Base-by-base conservation (phyloP, 768 basidiomycete genomes). In the Coprinellus micaceus region DNA sequence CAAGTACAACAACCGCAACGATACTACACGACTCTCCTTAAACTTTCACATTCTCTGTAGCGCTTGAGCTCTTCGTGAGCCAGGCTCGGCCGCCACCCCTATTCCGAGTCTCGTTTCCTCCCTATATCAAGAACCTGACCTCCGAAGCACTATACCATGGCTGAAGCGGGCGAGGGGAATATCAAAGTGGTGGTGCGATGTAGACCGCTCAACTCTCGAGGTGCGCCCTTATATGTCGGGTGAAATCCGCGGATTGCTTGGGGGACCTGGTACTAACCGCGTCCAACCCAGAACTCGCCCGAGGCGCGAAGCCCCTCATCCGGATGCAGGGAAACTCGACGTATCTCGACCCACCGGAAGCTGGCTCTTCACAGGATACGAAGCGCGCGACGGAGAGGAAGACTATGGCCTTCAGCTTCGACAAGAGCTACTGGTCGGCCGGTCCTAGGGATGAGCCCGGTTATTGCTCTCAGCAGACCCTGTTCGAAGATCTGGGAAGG, bases 381-480 rank as follows among this genome's bases (percentile, higher is more conserved):
- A 91, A 90, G 65, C 89, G 91, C 65, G 90, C 93, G 17, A 87
- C 89, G 7, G 95, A 97, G 71, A 85, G 91, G 63, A 96, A 90
- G 76, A 82, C 86, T 5, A 89, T 94, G 84, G 71, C 82, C 0
- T 98, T 98, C 72, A 88, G 89, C 60, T 98, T 98, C 63, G 96
- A 98, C 81, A 96, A 95, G 80, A 91, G 89, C 53, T 98, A 98
- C 71, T 96, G 94, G 95, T 94, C 93, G 39, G 94, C 94, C 13
- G 92, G 94, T 1, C 80, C 89, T 10, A 80, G 91, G 64, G 90
- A 94, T 66, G 96, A 97, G 56, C 88, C 91, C 0, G 78, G 80
- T 13, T 98, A 98, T 67, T 95, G 94, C 62, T 92, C 89, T 3
- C 96, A 99, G 65, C 87, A 96, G 70, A 98, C 94, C 0, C 76